Conservation (phyloP, 306 rosid species). For the Cyclanthera cordifolia region DNA sequence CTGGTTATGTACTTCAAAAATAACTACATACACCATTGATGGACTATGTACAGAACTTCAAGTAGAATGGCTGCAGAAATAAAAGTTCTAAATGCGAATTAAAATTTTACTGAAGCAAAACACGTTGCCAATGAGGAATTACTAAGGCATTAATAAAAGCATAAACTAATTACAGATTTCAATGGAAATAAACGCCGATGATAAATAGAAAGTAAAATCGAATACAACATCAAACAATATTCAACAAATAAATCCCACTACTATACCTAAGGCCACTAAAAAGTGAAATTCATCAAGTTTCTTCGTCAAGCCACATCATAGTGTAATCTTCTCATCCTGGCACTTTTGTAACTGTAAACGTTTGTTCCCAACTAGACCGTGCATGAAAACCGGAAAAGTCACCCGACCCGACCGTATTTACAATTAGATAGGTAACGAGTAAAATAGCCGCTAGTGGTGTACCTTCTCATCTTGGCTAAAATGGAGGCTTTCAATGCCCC, state of each 20-base stretch:
- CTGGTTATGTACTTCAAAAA: no score
- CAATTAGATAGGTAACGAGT: neutral
- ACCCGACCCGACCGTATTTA: neutral
- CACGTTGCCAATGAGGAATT: neutral
- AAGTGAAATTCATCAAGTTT: neutral
- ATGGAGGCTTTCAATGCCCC: slow-evolving; percentile 82
- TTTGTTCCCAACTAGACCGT: neutral
- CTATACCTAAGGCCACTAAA: neutral
- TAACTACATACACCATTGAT: no score
- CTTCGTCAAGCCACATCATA: neutral
- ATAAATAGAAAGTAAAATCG: neutral
- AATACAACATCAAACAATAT: neutral
- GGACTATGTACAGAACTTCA: no score
- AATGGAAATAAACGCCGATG: neutral
- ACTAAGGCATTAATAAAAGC: neutral
- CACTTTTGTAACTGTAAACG: neutral
- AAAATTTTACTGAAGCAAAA: no score
- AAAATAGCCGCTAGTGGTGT: slow-evolving; percentile 44
- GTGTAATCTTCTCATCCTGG: neutral
- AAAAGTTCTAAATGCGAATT: no score
- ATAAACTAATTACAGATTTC: neutral
- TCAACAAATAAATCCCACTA: neutral
- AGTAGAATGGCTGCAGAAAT: no score
- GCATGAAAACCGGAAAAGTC: neutral
- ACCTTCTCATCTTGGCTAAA: slow-evolving; percentile 65